These are phyloP conservation scores for Plasmodium vivax DNA, from an alignment of 169 alveolate genomes.

Conservation along the genomic window DNA sequence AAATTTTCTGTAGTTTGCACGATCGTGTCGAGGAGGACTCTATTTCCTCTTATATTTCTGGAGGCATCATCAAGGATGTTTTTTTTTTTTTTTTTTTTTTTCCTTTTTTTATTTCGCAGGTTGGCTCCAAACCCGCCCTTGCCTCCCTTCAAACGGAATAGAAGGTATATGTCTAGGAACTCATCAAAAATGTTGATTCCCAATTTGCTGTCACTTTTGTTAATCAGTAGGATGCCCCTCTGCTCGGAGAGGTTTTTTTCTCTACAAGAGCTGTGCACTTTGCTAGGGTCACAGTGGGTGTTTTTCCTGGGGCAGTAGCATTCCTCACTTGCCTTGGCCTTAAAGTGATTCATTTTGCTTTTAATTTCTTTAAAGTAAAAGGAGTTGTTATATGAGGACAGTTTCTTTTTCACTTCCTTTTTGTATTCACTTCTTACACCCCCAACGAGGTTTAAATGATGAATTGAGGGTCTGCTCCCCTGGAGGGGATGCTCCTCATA, in stretches of 20 bases:
- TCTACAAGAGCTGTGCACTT: neutral
- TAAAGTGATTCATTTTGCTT: constrained; percentile 10
- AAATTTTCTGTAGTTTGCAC: constrained; percentile 43
- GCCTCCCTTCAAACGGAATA: constrained; percentile 56
- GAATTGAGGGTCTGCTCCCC: neutral
- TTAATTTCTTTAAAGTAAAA: constrained; percentile 8
- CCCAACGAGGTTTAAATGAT: neutral
- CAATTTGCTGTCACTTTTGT: constrained; percentile 20
- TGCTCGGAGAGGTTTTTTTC: neutral
- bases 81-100: constrained; percentile 65
- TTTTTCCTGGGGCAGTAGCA: neutral
- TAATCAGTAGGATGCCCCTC: constrained; percentile 3
- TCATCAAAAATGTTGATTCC: constrained; percentile 59
- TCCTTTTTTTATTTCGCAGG: constrained; percentile 58
- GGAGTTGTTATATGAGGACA: constrained; percentile 3
- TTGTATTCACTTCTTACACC: neutral
- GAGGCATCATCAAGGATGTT: constrained; percentile 26
- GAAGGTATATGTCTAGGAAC: constrained; percentile 36
- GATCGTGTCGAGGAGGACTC: constrained; percentile 45
- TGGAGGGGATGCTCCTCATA: neutral
- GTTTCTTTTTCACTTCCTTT: neutral
- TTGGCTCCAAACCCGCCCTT: constrained; percentile 75
- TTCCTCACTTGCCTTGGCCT: constrained; percentile 17
- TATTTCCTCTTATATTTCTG: constrained; percentile 32
- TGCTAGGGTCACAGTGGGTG: neutral